Evolutionary conservation across 176 grass and related monocot genomes (phyloP), one percentile per base, ranked within the genome.

Genomic region (Avena atlantica): DNA sequence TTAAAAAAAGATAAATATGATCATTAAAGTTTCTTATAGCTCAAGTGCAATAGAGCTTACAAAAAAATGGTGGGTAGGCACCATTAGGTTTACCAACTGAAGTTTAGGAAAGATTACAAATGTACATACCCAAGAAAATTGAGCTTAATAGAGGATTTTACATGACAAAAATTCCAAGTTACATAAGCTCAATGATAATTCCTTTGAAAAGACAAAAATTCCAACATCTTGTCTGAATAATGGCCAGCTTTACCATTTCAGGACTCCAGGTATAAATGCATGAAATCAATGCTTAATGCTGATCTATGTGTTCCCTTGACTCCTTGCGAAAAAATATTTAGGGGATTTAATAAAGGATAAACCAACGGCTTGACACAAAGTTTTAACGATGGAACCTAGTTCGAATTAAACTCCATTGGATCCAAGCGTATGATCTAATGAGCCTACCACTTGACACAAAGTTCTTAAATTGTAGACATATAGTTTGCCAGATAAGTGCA

Each of bases 21-120:
- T 81, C 4, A 84, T 24, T 25, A 37, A 74, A 86, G 81, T 31
- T 36, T 84, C 16, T 83, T 81, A 74, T 42, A 83, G 20, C 21
- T 10, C 23, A 84, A 84, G 40, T 29, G 48, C 56, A 17, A 3
- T 21, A 49, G 11, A 6, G 11, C 0, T 57, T 57, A 47, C 40
- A 70, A 70, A 86, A 19, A 19, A 4, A 70, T 21, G 23, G 45
- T 63, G 53, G 36, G 55, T 60, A 86, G n/a, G 61, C 50, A 57
- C 40, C 76, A 90, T 77, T 40, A 79, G 16, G n/a, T 27, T 65
- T 57, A 55, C 23, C 29, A 81, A 89, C 13, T 69, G 42, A 61
- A 50, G 64, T 5, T 34, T 40, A 85, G 2, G 81, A 15, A 55
- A 81, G 59, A 67, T 48, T 49, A 0, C 0, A 67, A 61, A 61